These are phyloP conservation scores for Circinella minor DNA, from an alignment of 371 early-diverging fungal genomes.

Conservation along the genomic window DNA sequence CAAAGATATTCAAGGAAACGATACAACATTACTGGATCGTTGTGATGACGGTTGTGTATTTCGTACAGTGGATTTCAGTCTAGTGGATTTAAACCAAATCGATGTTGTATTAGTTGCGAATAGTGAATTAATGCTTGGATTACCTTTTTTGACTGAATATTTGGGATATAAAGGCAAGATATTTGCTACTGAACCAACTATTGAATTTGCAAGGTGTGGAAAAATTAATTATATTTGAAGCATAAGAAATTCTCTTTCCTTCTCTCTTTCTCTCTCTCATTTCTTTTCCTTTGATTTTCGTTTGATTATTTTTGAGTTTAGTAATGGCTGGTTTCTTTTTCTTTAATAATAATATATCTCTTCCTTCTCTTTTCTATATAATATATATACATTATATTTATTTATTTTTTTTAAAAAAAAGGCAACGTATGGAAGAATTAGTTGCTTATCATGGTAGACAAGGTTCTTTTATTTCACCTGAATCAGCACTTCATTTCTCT, in stretches of 20 bases:
- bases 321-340: too few relatives aligned
- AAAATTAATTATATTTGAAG: neutral
- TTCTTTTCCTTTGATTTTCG: too few relatives aligned
- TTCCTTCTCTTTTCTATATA: too few relatives aligned
- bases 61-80: constrained; percentile 54
- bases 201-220: constrained; percentile 68
- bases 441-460: constrained; percentile 55
- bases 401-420: constrained; percentile 4
- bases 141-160: constrained; percentile 87
- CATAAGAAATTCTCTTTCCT: too few relatives aligned
- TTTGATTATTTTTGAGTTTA: too few relatives aligned
- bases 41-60: constrained; percentile 33
- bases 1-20: constrained; percentile 1
- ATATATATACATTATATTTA: too few relatives aligned
- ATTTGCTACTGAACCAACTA: constrained; percentile 82
- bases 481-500: constrained; percentile 16
- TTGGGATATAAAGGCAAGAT: constrained; percentile 82
- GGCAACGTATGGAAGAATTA: constrained; percentile 73
- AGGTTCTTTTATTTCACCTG: constrained; percentile 26
- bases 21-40: neutral
- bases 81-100: constrained; percentile 61
- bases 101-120: constrained; percentile 83
- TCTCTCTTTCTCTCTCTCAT: too few relatives aligned
- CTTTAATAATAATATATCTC: too few relatives aligned
- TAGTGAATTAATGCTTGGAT: constrained; percentile 71